Base-by-base conservation (phyloP, 1,284 basidiomycete genomes). In the Papiliotrema fonsecae region DNA sequence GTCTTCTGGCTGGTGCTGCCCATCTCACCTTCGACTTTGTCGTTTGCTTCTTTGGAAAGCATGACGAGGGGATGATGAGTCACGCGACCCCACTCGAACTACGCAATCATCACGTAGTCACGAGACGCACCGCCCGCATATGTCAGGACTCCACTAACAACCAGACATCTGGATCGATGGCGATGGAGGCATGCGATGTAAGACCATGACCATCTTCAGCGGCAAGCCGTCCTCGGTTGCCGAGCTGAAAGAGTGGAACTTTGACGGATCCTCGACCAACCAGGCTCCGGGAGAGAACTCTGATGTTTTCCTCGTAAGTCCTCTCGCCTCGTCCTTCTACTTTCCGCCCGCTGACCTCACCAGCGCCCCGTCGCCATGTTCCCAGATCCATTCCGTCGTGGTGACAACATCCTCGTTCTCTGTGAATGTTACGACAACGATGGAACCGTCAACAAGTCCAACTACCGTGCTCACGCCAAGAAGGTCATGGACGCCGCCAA, bases 361-460 rank as follows among this genome's bases (percentile, higher is more conserved):
- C n/a, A 72, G 69, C 89, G 94, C 61, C 96, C 96, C 46, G 91
- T 84, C 55, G 85, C 93, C 67, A 93, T 93, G 78, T 99, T 96
- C 86, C 93, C 88, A 69, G 96, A 99, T 74, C 96, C 96, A 49
- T 98, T 98, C 92, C 92, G 96, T 66, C 87, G 91, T 45, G 94
- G 94, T 57, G 86, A 93, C 79, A 97, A 97, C 81, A 94, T 97
- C 70, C 83, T 97, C 56, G 92, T 97, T 64, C 86, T 97, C 49
- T 90, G 92, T 49, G 91, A 92, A 77, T 91, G 88, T 72, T 97
- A 93, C 84, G 97, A 97, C 85, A 96, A 85, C 78, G 96, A 98
- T 63, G 94, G 96, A 57, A 96, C 93, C 42, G 94, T 94, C 57
- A 98, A 98, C 82, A 85, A 82, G 77, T 92, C 92, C 73, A 99